These are phyloP conservation scores for Garcia nutans DNA, from an alignment of 345 rosid species.

Conservation along the genomic window DNA sequence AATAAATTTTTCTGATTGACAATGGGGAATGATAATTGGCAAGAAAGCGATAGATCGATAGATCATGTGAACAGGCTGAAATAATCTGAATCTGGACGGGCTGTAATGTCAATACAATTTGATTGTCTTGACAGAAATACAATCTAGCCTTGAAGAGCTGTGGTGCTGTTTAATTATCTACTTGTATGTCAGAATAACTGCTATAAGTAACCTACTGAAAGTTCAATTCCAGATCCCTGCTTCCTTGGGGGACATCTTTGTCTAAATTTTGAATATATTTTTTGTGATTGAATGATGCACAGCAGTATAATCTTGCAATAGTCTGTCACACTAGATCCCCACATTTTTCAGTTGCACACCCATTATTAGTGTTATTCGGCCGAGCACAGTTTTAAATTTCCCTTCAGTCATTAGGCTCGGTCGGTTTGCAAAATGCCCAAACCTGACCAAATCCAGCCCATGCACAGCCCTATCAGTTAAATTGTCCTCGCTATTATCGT, in stretches of 20 bases:
- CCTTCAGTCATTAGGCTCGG: too few relatives aligned
- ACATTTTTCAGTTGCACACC: not conserved
- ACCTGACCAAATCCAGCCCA: too few relatives aligned
- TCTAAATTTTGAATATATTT: not conserved
- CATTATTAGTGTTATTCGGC: too few relatives aligned
- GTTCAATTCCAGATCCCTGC: not conserved
- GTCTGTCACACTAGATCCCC: not conserved
- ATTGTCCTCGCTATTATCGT: not conserved
- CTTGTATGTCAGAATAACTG: not conserved
- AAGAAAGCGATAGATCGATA: not conserved
- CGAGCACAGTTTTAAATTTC: too few relatives aligned
- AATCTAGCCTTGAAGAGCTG: not conserved
- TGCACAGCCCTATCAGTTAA: too few relatives aligned
- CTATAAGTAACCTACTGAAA: not conserved
- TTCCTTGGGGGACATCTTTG: not conserved
- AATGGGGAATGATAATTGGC: not conserved
- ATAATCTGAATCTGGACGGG: not conserved
- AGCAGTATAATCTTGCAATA: too few relatives aligned
- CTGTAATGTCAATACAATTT: not conserved
- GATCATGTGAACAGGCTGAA: not conserved
- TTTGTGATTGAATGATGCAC: not conserved
- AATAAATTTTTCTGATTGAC: not conserved
- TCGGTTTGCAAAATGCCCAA: too few relatives aligned
- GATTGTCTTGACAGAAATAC: not conserved
- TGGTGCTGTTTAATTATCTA: not conserved